phyloP scores from a whole-genome alignment of 2,329 filamentous ascomycete genomes.

The Phialophora macrospora region DNA sequence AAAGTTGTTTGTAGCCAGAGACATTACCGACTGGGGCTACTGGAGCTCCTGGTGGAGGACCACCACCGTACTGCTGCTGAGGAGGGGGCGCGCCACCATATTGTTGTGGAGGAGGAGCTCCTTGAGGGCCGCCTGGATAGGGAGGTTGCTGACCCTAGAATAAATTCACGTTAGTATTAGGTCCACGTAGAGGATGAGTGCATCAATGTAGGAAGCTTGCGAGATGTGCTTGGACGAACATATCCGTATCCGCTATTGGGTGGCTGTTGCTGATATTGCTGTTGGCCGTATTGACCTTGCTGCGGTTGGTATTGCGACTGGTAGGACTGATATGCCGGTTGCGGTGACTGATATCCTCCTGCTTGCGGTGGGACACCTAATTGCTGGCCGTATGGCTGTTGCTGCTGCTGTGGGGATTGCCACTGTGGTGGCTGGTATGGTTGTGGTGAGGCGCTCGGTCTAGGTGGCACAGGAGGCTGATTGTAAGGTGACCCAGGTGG shows the following conservation, averaged over 20 bases:
- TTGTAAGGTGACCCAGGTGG: conserved; percentile 40
- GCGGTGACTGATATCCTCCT: conserved; percentile 32
- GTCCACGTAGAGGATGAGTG: not conserved
- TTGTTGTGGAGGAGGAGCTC: conserved; percentile 40
- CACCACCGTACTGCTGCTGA: conserved; percentile 39
- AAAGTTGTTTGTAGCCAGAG: conserved; percentile 60
- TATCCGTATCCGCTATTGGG: conserved; percentile 45
- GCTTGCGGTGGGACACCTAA: conserved; percentile 40
- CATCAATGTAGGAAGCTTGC: conserved; percentile 3
- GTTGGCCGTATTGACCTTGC: conserved; percentile 43
- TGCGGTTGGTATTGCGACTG: conserved; percentile 34
- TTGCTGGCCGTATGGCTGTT: conserved; percentile 44
- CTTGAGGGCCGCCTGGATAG: conserved; percentile 45
- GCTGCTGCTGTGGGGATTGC: conserved; percentile 47
- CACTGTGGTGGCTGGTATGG: conserved; percentile 49
- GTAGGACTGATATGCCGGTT: conserved; percentile 35
- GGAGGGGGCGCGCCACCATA: conserved; percentile 37
- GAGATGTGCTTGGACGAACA: conserved; percentile 40
- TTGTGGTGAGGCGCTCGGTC: conserved; percentile 45
- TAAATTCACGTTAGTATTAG: conserved; percentile 21
- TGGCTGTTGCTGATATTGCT: conserved; percentile 45
- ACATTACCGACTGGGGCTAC: conserved; percentile 54
- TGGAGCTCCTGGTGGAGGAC: conserved; percentile 41
- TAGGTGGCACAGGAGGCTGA: conserved; percentile 45
- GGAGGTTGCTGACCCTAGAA: conserved; percentile 39